phyloP scores from a whole-genome alignment of 768 basidiomycete species.

The Nevesoporus exiguus region DNA sequence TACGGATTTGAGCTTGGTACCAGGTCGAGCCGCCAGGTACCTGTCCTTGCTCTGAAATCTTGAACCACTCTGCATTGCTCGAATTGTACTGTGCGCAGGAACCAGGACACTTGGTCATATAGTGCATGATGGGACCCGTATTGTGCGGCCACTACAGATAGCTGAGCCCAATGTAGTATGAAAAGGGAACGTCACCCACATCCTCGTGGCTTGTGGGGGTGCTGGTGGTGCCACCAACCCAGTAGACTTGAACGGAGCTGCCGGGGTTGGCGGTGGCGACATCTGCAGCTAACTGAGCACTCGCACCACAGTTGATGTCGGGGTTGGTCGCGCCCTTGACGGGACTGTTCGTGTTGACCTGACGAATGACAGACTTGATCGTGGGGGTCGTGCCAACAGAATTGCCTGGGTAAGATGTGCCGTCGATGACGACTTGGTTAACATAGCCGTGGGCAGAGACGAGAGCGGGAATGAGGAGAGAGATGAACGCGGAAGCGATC shows the following conservation, averaged over 20 bases:
- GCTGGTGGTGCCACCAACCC: slow-evolving; percentile 43
- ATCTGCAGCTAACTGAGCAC: slow-evolving; percentile 44
- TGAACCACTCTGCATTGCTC: slow-evolving; percentile 64
- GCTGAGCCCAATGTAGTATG: not conserved
- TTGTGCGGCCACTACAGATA: slow-evolving; percentile 47
- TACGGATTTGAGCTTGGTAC: slow-evolving; percentile 49
- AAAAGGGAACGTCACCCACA: slow-evolving; percentile 13
- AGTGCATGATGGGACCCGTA: slow-evolving; percentile 66
- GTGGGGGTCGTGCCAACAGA: slow-evolving; percentile 26
- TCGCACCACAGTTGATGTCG: slow-evolving; percentile 54
- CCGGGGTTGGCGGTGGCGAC: slow-evolving; percentile 58
- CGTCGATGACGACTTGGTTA: slow-evolving; percentile 27
- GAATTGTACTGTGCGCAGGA: slow-evolving; percentile 56
- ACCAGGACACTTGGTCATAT: slow-evolving; percentile 61
- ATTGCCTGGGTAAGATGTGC: slow-evolving; percentile 29
- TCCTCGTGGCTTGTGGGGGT: slow-evolving; percentile 11
- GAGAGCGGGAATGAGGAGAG: slow-evolving; percentile 22
- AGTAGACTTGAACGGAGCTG: slow-evolving; percentile 48
- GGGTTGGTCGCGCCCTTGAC: slow-evolving; percentile 56
- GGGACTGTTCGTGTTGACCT: slow-evolving; percentile 41
- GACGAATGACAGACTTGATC: slow-evolving; percentile 39
- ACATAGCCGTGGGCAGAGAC: slow-evolving; percentile 31
- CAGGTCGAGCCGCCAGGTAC: slow-evolving; percentile 37
- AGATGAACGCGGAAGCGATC: slow-evolving; percentile 12
- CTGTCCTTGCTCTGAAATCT: slow-evolving; percentile 55